Percentiles rank a stretch among this genome's conserved stretches.
Evolutionary conservation across 164 flowering plant species (phyloP).

Genomic region (Nelumbo lutea): DNA sequence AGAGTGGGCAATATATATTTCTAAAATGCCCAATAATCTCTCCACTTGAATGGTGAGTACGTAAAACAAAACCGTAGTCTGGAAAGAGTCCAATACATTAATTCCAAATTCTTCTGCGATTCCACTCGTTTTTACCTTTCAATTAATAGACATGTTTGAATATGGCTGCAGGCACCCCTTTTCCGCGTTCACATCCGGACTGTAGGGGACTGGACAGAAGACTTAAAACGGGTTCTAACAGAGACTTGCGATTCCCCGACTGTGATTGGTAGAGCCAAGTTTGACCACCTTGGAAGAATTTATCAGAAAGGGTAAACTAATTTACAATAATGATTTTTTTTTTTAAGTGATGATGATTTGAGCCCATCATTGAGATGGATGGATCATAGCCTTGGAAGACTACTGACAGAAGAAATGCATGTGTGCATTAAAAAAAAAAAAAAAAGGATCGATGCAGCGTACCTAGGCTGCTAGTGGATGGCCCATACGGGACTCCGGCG

Average conservation of each 20-base stretch:
- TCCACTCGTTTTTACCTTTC: too few relatives aligned
- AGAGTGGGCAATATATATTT: conserved; percentile 91
- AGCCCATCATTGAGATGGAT: too few relatives aligned
- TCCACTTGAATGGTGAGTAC: conserved; percentile 78
- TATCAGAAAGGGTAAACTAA: conserved; percentile 52
- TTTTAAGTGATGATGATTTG: background rate
- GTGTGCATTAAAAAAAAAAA: background rate
- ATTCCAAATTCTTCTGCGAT: background rate
- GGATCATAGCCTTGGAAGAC: too few relatives aligned
- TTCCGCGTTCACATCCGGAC: conserved; percentile 88
- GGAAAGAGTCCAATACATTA: background rate
- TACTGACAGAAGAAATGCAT: too few relatives aligned
- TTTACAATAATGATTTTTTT: background rate
- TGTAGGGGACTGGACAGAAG: conserved; percentile 92
- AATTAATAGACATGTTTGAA: too few relatives aligned
- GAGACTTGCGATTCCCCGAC: conserved; percentile 40
- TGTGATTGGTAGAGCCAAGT: conserved; percentile 52
- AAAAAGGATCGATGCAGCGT: conserved; percentile 36
- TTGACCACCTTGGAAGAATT: conserved; percentile 32
- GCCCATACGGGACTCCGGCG: conserved; percentile 99
- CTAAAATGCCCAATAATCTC: conserved; percentile 85
- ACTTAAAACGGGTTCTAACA: conserved; percentile 68
- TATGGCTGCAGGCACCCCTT: conserved; percentile 80
- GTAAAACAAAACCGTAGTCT: background rate
- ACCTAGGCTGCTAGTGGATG: conserved; percentile 77